Base-by-base conservation (phyloP, 2,329 filamentous ascomycete species). In the Xylariaceae sp. region DNA sequence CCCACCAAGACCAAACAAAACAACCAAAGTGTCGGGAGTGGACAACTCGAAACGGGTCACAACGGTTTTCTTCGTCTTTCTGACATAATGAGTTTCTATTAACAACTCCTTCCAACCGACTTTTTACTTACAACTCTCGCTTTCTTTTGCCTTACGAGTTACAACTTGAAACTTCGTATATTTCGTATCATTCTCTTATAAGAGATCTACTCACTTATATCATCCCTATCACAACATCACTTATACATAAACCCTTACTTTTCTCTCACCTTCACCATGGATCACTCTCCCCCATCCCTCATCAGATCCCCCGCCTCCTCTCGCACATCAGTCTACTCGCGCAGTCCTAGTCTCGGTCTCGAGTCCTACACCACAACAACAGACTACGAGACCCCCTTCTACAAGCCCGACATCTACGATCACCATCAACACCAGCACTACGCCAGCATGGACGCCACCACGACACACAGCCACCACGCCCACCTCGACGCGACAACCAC, bases 261-360 rank as follows among this genome's bases (percentile, higher is more conserved):
- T 10, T 49, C 47, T 49, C 15, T 23, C 17, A 18, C 49, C 34
- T 55, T 57, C 64, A 56, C 53, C 72, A 82, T 82, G 79, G 78
- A 80, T 70, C 73, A 77, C 65, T 78, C 78, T 71, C 79, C 79
- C 66, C 78, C 77, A 57, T 74, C 78, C 51, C 73, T 80, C 59
- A 78, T 74, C 60, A 73, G 73, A 68, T 79, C 76, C 61, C 74
- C 77, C 34, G 71, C 72, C 15, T 78, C 77, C 51, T 74, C 77
- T 60, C 72, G 75, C 53, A 73, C 75, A 69, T 79, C 75, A 60
- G 78, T 76, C 69, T 78, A 73, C 68, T 75, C 76, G 55, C 69
- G 72, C 57, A 75, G 69, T 41, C 73, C 77, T 9, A 71, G 73
- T 55, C 70, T 76, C 13, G 69, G 73, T 55, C 70, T 76, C 56